Evolutionary conservation across 768 basidiomycete genomes (phyloP), one percentile per base, ranked within the genome.

Genomic region (Termitomyces sp.): DNA sequence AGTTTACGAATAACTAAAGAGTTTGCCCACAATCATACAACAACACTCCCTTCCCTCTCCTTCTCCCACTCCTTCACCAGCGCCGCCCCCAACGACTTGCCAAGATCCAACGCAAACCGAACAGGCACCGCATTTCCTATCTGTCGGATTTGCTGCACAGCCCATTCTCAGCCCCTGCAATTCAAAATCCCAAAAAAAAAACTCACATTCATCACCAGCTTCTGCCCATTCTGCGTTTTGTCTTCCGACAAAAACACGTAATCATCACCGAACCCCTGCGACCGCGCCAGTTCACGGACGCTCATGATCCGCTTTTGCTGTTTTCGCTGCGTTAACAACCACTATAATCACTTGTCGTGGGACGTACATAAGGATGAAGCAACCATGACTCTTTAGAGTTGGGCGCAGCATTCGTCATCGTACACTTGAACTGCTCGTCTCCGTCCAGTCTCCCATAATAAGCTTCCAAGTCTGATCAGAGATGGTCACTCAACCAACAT

Each of bases 91-190:
- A 79, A 60, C 23, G 75, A 70, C 62, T 75, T 77, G 11, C 86
- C 87, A 2, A 90, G 73, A 3, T 87, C 86, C 10, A 79, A 71
- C 4, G 86, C 87, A 23, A 91, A 75, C 3, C 85, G 85, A 8
- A 89, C 77, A 3, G 89, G 87, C 7, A 90, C 89, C 2, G 89
- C 90, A 64, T 92, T 92, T 0, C 90, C 90, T 44, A 92, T 90
- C 60, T 91, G 90, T 48, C 80, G 75, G 56, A 85, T 75, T 83
- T 87, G 86, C 90, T 92, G 59, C 23, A n/a, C n/a, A 38, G 19
- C 17, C 40, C 25, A 47, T 48, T 17, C 62, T n/a, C n/a, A n/a
- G n/a, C n/a, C n/a, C n/a, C n/a, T n/a, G n/a, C n/a, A n/a, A n/a
- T 4, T 56, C 43, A 34, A 55, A 32, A 43, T n/a, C 32, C 14